Evolutionary conservation across 192 early-diverging fungal genomes (phyloP), one percentile per base, ranked within the genome.

Genomic region (Coemansia sp.): DNA sequence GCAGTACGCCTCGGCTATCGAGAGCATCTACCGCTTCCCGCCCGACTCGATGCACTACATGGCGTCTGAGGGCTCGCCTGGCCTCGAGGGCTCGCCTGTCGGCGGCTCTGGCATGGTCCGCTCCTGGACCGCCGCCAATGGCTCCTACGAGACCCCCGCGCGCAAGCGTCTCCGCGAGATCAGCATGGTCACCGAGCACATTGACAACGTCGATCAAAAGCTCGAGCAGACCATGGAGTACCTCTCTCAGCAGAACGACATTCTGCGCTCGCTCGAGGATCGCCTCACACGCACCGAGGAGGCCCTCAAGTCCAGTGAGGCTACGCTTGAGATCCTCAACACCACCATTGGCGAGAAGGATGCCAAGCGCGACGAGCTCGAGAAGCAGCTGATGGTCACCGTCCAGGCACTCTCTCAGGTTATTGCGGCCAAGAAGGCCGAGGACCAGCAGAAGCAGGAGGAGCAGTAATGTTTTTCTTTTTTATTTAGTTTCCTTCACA

Each of bases 81-180:
- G 65, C 38, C n/a, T 66, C 14, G 76, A 69, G 15, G 19, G 35
- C 32, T 61, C 64, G 19, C 60, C 71, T 10, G 56, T 56, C 22
- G 19, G n/a, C 27, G n/a, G n/a, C n/a, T n/a, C 56, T 0, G 50
- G 60, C 18, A 34, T 56, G 26, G 15, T 68, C 38, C 78, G 78
- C 64, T 68, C 68, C 35, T 81, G 78, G 78, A 62, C 72, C 10
- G 72, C 74, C 56, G 78, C 72, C 63, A 81, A 81, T 52, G 78
- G 76, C 55, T 38, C 63, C 21, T 81, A 71, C 60, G 72, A 75
- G 59, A 81, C 78, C 10, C 78, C 78, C 11, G 68, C 73, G 1
- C 78, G 78, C 65, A 81, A 81, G 78, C 73, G 72, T 19, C 41
- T 68, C 8, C 71, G 78, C 37, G 78, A 81, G 46, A 53, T 81